A percentile compares a stretch with the other conserved stretches of the same genome.
phyloP scores from a whole-genome alignment of 2,329 filamentous ascomycete genomes.

The Diatrype stigma region DNA sequence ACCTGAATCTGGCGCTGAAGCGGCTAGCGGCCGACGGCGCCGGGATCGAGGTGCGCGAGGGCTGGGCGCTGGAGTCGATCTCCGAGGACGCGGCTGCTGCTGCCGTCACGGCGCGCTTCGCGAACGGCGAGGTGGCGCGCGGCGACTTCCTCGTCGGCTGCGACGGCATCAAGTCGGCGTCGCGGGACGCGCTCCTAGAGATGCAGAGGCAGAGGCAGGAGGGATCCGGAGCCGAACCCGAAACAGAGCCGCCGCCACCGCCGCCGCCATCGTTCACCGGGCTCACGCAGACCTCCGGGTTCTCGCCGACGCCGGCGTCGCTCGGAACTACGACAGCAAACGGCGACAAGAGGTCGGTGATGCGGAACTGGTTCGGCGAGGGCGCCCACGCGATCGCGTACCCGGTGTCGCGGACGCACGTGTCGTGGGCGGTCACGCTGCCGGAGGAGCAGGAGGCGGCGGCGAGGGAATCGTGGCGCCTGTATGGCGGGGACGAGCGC shows the following conservation, averaged over 20 bases:
- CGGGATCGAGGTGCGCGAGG: conserved; percentile 18
- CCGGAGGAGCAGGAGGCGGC: conserved; percentile 10
- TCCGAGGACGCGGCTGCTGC: conserved; percentile 7
- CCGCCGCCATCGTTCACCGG: conserved; percentile 16
- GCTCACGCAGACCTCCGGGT: conserved; percentile 17
- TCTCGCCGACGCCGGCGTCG: conserved; percentile 12
- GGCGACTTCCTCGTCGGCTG: conserved; percentile 21
- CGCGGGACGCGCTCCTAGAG: too few species aligned
- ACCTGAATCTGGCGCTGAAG: conserved; percentile 11
- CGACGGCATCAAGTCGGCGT: conserved; percentile 4
- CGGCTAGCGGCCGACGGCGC: conserved; percentile 1
- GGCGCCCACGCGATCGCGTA: conserved; percentile 20
- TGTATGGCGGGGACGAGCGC: conserved; percentile 14
- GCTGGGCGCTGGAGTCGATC: conserved; percentile 19
- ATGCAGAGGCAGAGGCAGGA: too few species aligned
- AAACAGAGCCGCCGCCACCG: too few species aligned
- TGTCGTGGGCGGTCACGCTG: conserved; percentile 21
- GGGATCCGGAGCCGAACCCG: too few species aligned
- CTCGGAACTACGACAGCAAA: too few species aligned
- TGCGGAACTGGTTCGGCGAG: conserved; percentile 22
- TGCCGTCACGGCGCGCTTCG: conserved; percentile 18
- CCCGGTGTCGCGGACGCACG: conserved; percentile 13
- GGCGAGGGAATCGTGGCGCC: conserved; percentile 20
- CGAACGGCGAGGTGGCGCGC: conserved; percentile 10
- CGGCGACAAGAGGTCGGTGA: conserved; percentile 2